A percentile compares a stretch with the other conserved stretches of the same genome.
Conservation (phyloP, 1,139 yeast species). For the Blastobotrys proliferans region DNA sequence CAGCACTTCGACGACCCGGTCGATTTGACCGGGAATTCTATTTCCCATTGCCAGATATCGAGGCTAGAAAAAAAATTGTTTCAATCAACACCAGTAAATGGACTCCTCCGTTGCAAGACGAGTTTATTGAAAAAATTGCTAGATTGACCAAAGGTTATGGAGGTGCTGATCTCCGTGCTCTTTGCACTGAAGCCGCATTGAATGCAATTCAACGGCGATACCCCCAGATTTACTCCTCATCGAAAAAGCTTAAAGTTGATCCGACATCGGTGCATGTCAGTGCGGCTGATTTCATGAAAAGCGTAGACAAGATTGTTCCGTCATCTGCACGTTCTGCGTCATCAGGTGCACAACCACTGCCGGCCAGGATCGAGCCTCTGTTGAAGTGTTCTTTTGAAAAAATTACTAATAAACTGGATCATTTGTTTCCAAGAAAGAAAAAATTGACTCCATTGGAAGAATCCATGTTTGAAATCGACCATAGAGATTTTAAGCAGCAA, state of each 20-base stretch:
- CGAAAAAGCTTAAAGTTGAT: constrained; percentile 69
- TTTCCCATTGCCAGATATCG: constrained; percentile 85
- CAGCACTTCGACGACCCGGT: constrained; percentile 96
- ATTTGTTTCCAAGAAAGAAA: constrained; percentile 61
- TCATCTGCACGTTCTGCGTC: constrained; percentile 86
- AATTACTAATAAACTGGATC: constrained; percentile 49
- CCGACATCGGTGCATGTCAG: constrained; percentile 68
- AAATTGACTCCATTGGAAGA: constrained; percentile 62
- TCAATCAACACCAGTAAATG: constrained; percentile 85
- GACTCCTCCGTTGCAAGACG: constrained; percentile 64
- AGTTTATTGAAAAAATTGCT: constrained; percentile 66
- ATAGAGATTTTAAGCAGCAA: constrained; percentile 59
- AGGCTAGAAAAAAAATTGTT: constrained; percentile 74
- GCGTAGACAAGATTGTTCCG: constrained; percentile 84
- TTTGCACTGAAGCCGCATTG: constrained; percentile 94
- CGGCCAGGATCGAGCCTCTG: constrained; percentile 64
- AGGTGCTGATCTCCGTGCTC: constrained; percentile 93
- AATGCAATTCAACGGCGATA: constrained; percentile 85
- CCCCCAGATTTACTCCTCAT: constrained; percentile 85
- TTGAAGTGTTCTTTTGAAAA: constrained; percentile 47
- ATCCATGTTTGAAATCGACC: constrained; percentile 60
- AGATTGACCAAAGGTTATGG: constrained; percentile 91
- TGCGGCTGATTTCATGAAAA: constrained; percentile 84
- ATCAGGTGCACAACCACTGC: constrained; percentile 71
- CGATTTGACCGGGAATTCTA: constrained; percentile 95